Evolutionary conservation across 2,329 filamentous ascomycete genomes (phyloP).

Genomic region (Penicillium italicum): DNA sequence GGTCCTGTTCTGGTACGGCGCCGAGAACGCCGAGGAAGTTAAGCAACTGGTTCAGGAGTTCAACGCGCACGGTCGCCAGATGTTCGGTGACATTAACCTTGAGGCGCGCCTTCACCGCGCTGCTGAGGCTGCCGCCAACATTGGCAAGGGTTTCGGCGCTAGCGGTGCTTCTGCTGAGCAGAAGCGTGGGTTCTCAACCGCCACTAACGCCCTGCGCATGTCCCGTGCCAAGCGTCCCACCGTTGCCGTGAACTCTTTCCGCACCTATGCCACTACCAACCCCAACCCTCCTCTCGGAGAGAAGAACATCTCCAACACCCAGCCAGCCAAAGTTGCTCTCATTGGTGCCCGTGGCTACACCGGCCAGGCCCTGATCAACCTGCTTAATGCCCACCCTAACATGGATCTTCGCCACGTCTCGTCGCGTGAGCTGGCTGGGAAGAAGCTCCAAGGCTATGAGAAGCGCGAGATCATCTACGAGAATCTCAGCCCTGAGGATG

Average conservation of each 20-base stretch:
- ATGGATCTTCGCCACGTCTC: slow-evolving; percentile 90
- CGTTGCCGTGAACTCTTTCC: slow-evolving; percentile 31
- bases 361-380: slow-evolving; percentile 80
- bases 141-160: slow-evolving; percentile 46
- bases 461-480: slow-evolving; percentile 93
- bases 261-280: slow-evolving; percentile 54
- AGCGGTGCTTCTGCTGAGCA: slow-evolving; percentile 54
- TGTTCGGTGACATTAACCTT: slow-evolving; percentile 85
- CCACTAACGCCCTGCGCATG: slow-evolving; percentile 40
- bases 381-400: slow-evolving; percentile 82
- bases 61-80: slow-evolving; percentile 72
- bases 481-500: slow-evolving; percentile 81
- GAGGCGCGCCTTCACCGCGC: slow-evolving; percentile 79
- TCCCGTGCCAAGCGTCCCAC: slow-evolving; percentile 30
- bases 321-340: slow-evolving; percentile 74
- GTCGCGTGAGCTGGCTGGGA: slow-evolving; percentile 83
- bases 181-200: slow-evolving; percentile 65
- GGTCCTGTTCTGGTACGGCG: slow-evolving; percentile 94
- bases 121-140: slow-evolving; percentile 63
- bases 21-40: slow-evolving; percentile 76
- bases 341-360: slow-evolving; percentile 94
- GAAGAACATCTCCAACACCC: slow-evolving; percentile 80
- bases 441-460: slow-evolving; percentile 82
- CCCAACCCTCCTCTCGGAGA: slow-evolving; percentile 85
- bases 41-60: slow-evolving; percentile 82